These are phyloP conservation scores for Colletotrichum camelliae DNA, from an alignment of 2,329 filamentous ascomycete species.

Conservation along the genomic window DNA sequence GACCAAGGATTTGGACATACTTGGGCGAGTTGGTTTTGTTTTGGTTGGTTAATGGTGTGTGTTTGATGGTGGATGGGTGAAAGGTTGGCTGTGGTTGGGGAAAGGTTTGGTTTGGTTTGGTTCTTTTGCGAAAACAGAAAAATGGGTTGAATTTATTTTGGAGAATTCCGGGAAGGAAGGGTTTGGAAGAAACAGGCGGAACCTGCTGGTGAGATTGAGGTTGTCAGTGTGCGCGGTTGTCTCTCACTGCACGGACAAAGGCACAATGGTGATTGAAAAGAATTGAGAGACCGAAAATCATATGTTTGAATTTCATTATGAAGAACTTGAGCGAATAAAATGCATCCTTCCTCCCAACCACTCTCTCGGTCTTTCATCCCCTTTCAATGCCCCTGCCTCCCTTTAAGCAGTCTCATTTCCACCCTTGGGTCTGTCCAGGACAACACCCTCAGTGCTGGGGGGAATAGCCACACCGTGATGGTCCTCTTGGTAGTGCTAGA, in stretches of 20 bases:
- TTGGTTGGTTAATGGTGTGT: not conserved
- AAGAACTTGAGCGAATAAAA: not conserved
- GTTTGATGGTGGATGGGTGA: not conserved
- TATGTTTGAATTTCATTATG: not conserved
- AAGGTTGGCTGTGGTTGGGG: not conserved
- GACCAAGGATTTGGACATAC: not conserved
- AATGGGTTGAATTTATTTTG: not conserved
- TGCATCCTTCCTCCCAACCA: not conserved
- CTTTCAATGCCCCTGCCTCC: not conserved
- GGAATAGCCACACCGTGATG: not conserved
- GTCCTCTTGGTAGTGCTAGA: not conserved
- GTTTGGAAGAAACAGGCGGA: not conserved
- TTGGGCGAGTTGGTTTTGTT: not conserved
- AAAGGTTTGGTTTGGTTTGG: not conserved
- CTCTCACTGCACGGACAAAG: not conserved
- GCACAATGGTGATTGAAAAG: not conserved
- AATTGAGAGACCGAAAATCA: not conserved
- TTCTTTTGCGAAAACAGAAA: not conserved
- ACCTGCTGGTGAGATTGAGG: not conserved
- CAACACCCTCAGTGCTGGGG: not conserved
- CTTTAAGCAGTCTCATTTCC: not conserved
- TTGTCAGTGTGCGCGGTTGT: not conserved
- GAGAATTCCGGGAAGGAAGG: not conserved
- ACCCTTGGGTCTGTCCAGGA: not conserved
- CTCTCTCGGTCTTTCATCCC: accelerated